Evolutionary conservation across 495 filamentous ascomycete species (phyloP).

Genomic region (Physcia stellaris): DNA sequence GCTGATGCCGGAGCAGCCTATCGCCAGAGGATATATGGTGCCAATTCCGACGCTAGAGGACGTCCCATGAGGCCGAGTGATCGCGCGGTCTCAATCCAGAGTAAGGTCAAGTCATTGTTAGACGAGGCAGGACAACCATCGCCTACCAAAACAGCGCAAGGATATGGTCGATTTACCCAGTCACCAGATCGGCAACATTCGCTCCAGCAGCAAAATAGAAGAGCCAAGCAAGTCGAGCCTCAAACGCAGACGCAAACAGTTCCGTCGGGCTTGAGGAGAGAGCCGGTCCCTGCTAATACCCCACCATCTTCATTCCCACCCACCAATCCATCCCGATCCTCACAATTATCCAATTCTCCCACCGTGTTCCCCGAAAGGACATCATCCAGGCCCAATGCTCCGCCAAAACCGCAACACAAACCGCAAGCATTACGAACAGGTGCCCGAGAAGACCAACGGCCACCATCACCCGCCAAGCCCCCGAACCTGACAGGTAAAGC

Average conservation of each 20-base stretch:
- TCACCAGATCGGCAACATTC: slow-evolving; percentile 3
- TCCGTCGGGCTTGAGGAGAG: background rate
- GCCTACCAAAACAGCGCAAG: slow-evolving; percentile 62
- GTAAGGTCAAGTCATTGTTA: slow-evolving; percentile 74
- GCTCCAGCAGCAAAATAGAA: background rate
- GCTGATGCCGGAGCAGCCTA: slow-evolving; percentile 88
- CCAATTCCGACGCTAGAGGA: slow-evolving; percentile 34
- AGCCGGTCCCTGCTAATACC: background rate
- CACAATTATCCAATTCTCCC: slow-evolving; percentile 3
- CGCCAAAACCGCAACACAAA: slow-evolving; percentile 17
- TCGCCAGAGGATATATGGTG: slow-evolving; percentile 47
- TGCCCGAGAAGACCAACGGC: background rate
- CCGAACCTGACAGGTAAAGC: slow-evolving; percentile 1
- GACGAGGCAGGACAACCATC: slow-evolving; percentile 56
- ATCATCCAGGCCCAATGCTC: slow-evolving; percentile 3
- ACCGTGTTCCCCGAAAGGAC: background rate
- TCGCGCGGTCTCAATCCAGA: slow-evolving; percentile 72
- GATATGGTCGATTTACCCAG: slow-evolving; percentile 77
- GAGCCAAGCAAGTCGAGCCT: background rate
- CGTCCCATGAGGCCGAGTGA: slow-evolving; percentile 22
- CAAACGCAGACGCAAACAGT: background rate
- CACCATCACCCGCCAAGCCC: slow-evolving; percentile 11
- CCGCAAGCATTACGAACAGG: slow-evolving; percentile 15
- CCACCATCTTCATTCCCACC: background rate
- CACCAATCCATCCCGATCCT: slow-evolving; percentile 1